Evolutionary conservation across 2,329 filamentous ascomycete genomes (phyloP), one percentile per base, ranked within the genome.

Genomic region (Parastagonospora avenae): DNA sequence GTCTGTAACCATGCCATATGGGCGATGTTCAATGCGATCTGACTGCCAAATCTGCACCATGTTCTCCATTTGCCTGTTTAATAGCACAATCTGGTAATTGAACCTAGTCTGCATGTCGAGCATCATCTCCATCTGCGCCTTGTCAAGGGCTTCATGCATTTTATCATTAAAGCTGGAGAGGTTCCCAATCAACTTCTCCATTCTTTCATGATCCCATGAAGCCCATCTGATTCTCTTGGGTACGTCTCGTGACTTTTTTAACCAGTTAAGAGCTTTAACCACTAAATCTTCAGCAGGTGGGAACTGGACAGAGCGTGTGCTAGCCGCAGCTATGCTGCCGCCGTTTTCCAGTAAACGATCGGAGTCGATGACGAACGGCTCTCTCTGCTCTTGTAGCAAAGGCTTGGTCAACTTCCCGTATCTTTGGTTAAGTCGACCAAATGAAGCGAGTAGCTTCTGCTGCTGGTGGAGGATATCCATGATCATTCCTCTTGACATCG

Each of bases 401-500:
- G 71, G 70, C n/a, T 57, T 60, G 1, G 54, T 49, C 4, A 74
- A 56, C 38, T 51, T 65, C 41, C 60, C 62, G 40, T 73, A 72
- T 36, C 60, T 67, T 9, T 64, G 60, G 48, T 72, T 65, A 8
- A 71, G 50, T 2, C 63, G 62, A 5, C 72, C 68, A 37, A 73
- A 74, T 2, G 62, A 59, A 29, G 55, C 48, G 1, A 74, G 59
- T 1, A 74, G 60, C 28, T 67, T 62, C 4, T 62, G 57, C 37
- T 74, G 67, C 45, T 74, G 68, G 42, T 72, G 63, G 24, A 74
- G 50, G 7, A 75, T 63, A 27, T 72, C 70, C 36, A 74, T 60
- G 8, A 74, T 59, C 2, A 74, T 52, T 4, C 62, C 63, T 39
- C 70, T 72, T 35, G 63, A 64, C 32, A 70, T 54, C 35, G 67